phyloP scores from a whole-genome alignment of 2,329 filamentous ascomycete genomes.

The Xylariales sp. region DNA sequence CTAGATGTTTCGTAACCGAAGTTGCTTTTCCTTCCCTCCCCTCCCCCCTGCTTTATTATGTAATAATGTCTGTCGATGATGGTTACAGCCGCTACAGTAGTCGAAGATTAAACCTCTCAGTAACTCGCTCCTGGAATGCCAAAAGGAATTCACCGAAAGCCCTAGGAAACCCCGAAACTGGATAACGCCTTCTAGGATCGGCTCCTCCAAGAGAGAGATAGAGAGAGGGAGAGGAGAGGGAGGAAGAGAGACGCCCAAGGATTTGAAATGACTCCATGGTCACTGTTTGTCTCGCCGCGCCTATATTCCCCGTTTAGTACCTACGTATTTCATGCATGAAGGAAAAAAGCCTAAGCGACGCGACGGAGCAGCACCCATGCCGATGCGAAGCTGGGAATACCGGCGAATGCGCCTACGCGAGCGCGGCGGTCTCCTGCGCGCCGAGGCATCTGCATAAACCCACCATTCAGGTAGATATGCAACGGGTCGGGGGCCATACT shows the following conservation, averaged over 20 bases:
- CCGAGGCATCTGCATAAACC: conserved; percentile 7
- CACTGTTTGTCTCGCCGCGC: background rate
- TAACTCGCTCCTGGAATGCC: background rate
- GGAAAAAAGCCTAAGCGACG: background rate
- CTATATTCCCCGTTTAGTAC: background rate
- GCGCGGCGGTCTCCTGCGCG: conserved; percentile 10
- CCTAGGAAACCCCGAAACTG: conserved; percentile 6
- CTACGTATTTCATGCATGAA: background rate
- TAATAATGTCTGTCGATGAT: conserved; percentile 5
- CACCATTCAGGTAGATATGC: conserved; percentile 5
- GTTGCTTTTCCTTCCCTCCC: background rate
- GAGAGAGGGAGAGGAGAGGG: too few relatives aligned
- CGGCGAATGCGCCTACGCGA: background rate
- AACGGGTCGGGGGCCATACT: conserved; percentile 8
- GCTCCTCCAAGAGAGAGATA: conserved; percentile 2
- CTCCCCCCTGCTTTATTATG: background rate
- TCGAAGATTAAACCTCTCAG: background rate
- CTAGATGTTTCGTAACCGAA: conserved; percentile 14
- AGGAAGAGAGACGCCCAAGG: background rate
- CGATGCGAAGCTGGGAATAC: conserved; percentile 2
- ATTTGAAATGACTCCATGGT: conserved; percentile 14
- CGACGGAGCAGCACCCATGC: background rate
- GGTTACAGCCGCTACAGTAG: background rate
- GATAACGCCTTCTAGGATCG: background rate
- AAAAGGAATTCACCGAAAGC: conserved; percentile 12